Conservation (phyloP, 2,329 filamentous ascomycete species). For the Aspergillus jensenii region DNA sequence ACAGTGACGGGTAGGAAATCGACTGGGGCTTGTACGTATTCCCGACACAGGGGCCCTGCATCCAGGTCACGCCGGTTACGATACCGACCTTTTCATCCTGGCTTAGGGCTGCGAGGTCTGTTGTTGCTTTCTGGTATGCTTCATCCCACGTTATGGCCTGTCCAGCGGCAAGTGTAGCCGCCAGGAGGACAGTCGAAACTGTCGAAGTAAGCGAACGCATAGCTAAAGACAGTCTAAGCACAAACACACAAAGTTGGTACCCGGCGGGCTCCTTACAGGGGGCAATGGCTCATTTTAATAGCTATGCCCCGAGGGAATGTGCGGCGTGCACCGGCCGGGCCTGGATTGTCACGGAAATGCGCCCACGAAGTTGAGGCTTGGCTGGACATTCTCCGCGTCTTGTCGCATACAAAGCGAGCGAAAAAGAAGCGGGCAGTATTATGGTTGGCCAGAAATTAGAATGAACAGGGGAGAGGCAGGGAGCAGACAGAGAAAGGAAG, state of each 20-base stretch:
- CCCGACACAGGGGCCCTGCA: constrained; percentile 31
- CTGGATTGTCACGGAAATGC: background rate
- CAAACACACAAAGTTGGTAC: too few relatives aligned
- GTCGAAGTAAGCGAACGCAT: background rate
- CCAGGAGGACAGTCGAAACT: background rate
- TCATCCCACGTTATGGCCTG: constrained; percentile 12
- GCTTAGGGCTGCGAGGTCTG: constrained; percentile 14
- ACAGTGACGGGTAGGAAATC: constrained; percentile 33
- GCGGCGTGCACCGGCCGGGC: background rate
- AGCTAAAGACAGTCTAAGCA: background rate
- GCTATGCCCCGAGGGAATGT: too few relatives aligned
- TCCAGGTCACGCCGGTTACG: constrained; percentile 30
- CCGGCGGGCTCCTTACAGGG: too few relatives aligned
- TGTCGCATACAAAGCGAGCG: background rate
- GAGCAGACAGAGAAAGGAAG: too few relatives aligned
- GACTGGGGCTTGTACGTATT: constrained; percentile 29
- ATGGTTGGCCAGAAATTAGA: background rate
- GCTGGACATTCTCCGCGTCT: background rate
- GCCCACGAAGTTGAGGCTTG: background rate
- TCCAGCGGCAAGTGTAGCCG: background rate
- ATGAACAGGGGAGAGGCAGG: background rate
- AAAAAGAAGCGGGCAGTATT: background rate
- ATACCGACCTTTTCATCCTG: constrained; percentile 29
- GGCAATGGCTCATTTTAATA: too few relatives aligned
- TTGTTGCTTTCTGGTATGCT: constrained; percentile 14